Evolutionary conservation across 2,329 filamentous ascomycete genomes (phyloP).

Genomic region (Alternaria gaisen): DNA sequence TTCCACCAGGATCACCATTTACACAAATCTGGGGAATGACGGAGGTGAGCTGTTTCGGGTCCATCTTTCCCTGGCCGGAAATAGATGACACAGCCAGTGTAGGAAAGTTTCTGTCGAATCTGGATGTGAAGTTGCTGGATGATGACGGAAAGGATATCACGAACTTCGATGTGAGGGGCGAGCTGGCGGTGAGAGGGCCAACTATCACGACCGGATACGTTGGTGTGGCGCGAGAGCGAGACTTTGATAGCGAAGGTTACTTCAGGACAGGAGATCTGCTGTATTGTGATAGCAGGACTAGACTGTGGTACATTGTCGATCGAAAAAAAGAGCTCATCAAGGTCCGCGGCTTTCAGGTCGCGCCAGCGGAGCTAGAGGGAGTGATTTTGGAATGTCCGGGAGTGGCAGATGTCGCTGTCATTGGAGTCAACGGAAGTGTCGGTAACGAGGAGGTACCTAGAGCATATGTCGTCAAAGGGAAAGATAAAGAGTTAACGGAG

Average conservation of each 20-base stretch:
- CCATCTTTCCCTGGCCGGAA: neutral
- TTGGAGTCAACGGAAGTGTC: neutral
- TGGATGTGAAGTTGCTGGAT: neutral
- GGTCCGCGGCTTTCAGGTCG: conserved; percentile 52
- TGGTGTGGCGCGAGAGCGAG: neutral
- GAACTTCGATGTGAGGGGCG: neutral
- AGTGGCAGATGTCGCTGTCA: conserved; percentile 47
- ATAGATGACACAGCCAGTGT: neutral
- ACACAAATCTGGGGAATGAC: no score
- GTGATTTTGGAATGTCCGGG: conserved; percentile 46
- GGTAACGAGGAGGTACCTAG: neutral
- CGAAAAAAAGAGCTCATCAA: conserved; percentile 56
- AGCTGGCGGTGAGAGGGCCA: neutral
- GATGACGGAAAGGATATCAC: neutral
- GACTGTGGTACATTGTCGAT: conserved; percentile 75
- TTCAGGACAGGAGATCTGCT: neutral
- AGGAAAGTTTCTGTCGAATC: neutral
- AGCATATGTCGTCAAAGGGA: neutral
- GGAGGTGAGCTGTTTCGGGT: neutral
- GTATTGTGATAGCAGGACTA: neutral
- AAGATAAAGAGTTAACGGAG: neutral
- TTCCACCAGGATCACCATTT: no score
- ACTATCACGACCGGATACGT: neutral
- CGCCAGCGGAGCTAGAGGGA: conserved; percentile 54
- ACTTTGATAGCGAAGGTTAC: neutral